These are phyloP conservation scores for Eucalyptus virginea DNA, from an alignment of 345 rosid genomes.

Conservation along the genomic window DNA sequence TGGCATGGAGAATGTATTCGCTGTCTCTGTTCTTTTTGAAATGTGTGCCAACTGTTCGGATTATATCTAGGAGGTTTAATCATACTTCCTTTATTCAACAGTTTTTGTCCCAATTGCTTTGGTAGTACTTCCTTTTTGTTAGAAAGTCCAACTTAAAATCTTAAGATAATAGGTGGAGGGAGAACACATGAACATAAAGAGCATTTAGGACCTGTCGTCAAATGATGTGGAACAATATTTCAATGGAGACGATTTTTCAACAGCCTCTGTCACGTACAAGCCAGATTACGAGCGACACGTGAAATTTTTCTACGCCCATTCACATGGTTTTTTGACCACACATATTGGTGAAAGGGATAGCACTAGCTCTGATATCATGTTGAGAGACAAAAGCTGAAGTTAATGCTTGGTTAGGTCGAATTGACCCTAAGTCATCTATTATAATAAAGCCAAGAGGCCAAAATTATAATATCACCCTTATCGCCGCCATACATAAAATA, in stretches of 20 bases:
- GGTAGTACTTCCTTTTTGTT: not conserved
- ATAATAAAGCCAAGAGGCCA: not conserved
- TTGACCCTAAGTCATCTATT: not conserved
- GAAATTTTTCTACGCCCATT: not conserved
- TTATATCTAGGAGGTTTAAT: not conserved
- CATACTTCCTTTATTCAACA: not conserved
- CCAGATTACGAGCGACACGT: not conserved
- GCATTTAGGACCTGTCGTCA: not conserved
- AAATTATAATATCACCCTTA: not conserved
- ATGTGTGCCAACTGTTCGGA: not conserved
- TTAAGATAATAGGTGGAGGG: not conserved
- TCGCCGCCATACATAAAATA: not conserved
- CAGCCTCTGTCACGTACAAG: not conserved
- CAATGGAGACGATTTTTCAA: not conserved
- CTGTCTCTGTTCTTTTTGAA: not conserved
- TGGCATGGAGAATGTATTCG: not conserved
- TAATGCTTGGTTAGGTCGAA: not conserved
- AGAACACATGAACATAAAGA: not conserved
- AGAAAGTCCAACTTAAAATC: not conserved
- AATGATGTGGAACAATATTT: not conserved
- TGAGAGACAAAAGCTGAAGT: not conserved
- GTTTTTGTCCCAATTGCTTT: not conserved
- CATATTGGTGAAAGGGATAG: not conserved
- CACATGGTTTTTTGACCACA: not conserved
- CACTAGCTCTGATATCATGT: not conserved